These are phyloP conservation scores for Annulohypoxylon moriforme DNA, from an alignment of 495 filamentous ascomycete genomes.

Conservation along the genomic window DNA sequence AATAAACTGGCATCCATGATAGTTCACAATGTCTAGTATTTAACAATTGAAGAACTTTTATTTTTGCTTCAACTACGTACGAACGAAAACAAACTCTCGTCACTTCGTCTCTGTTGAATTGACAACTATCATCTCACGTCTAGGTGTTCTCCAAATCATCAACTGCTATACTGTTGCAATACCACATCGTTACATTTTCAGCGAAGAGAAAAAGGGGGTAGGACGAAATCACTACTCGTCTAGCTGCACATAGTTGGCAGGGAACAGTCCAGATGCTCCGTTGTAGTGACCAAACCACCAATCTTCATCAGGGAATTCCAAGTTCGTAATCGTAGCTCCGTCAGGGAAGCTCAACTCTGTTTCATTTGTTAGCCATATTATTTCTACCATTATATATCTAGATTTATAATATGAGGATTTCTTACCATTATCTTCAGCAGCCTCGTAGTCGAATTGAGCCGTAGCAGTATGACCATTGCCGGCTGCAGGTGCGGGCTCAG, in stretches of 20 bases:
- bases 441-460: conserved; percentile 96
- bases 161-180: conserved; percentile 2
- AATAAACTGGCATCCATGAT: background rate
- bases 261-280: conserved; percentile 87
- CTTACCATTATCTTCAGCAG: conserved; percentile 90
- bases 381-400: background rate
- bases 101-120: conserved; percentile 13
- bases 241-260: conserved; percentile 82
- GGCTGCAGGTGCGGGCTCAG: conserved; percentile 42
- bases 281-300: conserved; percentile 95
- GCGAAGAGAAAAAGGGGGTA: background rate
- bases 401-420: background rate
- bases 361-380: conserved; percentile 35
- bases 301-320: conserved; percentile 96
- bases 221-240: conserved; percentile 63
- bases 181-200: conserved; percentile 4
- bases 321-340: conserved; percentile 74
- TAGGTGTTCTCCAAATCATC: conserved; percentile 36
- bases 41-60: conserved; percentile 10
- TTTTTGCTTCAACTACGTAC: conserved; percentile 33
- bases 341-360: conserved; percentile 90
- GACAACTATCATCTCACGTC: conserved; percentile 12
- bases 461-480: conserved; percentile 72
- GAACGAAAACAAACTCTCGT: conserved; percentile 28
- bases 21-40: background rate